Conservation (phyloP, 2,329 filamentous ascomycete genomes). For the Clarireedia hainanense region DNA sequence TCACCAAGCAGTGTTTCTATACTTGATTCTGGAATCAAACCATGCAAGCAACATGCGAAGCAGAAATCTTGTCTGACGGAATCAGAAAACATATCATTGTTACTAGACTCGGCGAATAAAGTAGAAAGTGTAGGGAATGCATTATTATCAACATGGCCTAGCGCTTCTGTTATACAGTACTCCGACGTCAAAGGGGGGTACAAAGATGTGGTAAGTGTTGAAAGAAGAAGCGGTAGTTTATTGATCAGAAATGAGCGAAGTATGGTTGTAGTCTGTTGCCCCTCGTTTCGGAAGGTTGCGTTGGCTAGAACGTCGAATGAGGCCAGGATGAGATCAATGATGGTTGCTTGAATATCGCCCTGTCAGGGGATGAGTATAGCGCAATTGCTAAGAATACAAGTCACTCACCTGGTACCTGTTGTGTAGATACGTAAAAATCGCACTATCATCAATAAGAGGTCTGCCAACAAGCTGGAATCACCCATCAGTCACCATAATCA, state of each 20-base stretch:
- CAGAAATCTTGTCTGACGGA: constrained; percentile 76
- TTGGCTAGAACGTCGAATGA: constrained; percentile 88
- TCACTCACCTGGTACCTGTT: constrained; percentile 70
- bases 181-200: constrained; percentile 54
- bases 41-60: constrained; percentile 82
- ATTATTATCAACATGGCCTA: constrained; percentile 54
- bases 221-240: constrained; percentile 55
- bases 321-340: constrained; percentile 76
- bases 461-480: constrained; percentile 63
- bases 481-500: constrained; percentile 22
- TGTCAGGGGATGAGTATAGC: constrained; percentile 32
- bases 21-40: constrained; percentile 68
- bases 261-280: constrained; percentile 54
- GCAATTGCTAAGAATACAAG: background rate
- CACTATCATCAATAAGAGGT: constrained; percentile 73
- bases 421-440: constrained; percentile 71
- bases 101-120: constrained; percentile 50
- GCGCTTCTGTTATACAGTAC: constrained; percentile 56
- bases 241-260: constrained; percentile 82
- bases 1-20: constrained; percentile 78
- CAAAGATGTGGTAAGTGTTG: constrained; percentile 46
- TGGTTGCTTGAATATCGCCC: constrained; percentile 69
- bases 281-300: constrained; percentile 65
- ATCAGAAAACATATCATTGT: constrained; percentile 48
- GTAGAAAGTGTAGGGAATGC: constrained; percentile 58